Percentiles rank a stretch among this genome's conserved stretches.
These are phyloP conservation scores for Brassica carinata DNA, from an alignment of 345 rosid genomes.

Conservation along the genomic window DNA sequence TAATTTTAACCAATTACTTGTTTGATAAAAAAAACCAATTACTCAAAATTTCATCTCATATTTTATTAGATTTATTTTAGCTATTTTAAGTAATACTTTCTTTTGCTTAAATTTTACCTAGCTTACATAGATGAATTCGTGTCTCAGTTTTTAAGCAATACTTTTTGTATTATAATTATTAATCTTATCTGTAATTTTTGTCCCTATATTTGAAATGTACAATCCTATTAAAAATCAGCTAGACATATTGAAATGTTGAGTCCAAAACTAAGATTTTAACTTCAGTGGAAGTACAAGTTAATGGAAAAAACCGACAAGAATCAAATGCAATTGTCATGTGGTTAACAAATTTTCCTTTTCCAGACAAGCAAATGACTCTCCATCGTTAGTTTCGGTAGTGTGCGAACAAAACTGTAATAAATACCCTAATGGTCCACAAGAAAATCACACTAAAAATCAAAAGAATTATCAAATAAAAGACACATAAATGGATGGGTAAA, in stretches of 20 bases:
- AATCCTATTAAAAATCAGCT: not conserved
- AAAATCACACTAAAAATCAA: conserved; percentile 14
- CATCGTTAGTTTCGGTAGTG: conserved; percentile 4
- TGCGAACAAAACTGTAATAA: conserved; percentile 14
- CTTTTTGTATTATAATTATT: not conserved
- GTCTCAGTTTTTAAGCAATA: not conserved
- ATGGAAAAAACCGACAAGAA: not conserved
- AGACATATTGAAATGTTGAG: not conserved
- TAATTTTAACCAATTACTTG: not conserved
- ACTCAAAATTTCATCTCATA: not conserved
- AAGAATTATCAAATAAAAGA: conserved; percentile 5
- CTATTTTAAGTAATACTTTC: not conserved
- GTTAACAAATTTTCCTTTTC: not conserved
- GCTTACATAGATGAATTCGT: too few species aligned
- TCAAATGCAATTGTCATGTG: conserved; percentile 24
- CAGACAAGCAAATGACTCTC: conserved; percentile 18
- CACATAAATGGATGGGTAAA: not conserved
- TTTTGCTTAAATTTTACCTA: not conserved
- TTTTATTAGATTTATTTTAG: not conserved
- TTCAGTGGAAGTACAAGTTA: not conserved
- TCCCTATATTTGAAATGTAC: not conserved
- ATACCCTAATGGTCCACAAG: conserved; percentile 16
- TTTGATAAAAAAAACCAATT: not conserved
- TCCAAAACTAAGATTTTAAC: not conserved
- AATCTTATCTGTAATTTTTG: not conserved